Evolutionary conservation across 495 filamentous ascomycete genomes (phyloP).

Genomic region (Penicillium cosmopolitanum): DNA sequence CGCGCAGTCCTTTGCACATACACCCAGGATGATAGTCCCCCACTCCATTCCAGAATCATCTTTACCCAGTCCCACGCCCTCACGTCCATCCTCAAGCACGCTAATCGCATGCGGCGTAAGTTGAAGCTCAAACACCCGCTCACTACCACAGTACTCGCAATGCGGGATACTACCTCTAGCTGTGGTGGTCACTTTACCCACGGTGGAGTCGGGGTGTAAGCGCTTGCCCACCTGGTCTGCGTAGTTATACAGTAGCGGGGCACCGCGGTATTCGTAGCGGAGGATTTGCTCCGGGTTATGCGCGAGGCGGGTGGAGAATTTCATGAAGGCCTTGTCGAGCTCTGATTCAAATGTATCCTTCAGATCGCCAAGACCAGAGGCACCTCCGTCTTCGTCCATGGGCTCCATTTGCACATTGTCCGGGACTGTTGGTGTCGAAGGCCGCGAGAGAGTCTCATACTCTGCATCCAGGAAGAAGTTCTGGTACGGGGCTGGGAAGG

Average conservation of each 20-base stretch:
- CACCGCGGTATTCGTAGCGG: conserved; percentile 84
- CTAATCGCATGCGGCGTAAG: conserved; percentile 87
- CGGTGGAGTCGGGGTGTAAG: conserved; percentile 47
- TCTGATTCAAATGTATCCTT: conserved; percentile 82
- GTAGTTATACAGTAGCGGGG: conserved; percentile 80
- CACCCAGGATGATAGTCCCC: conserved; percentile 92
- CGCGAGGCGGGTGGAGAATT: conserved; percentile 79
- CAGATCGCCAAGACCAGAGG: conserved; percentile 63
- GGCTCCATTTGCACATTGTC: conserved; percentile 62
- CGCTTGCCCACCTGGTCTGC: conserved; percentile 72
- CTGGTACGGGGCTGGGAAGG: conserved; percentile 72
- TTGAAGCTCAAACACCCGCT: conserved; percentile 89
- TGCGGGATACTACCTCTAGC: conserved; percentile 60
- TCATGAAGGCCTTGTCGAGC: conserved; percentile 88
- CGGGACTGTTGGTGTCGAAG: conserved; percentile 46
- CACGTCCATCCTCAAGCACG: conserved; percentile 80
- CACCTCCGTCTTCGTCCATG: conserved; percentile 49
- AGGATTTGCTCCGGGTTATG: conserved; percentile 96
- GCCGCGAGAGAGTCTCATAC: conserved; percentile 74
- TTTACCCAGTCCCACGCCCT: conserved; percentile 57
- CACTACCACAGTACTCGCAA: conserved; percentile 74
- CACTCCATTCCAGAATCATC: conserved; percentile 91
- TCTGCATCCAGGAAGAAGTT: conserved; percentile 87
- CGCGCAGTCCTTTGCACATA: conserved; percentile 74
- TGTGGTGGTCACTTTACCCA: conserved; percentile 32